Conservation (phyloP, 305 asterid genomes). For the Coffea humblotiana region DNA sequence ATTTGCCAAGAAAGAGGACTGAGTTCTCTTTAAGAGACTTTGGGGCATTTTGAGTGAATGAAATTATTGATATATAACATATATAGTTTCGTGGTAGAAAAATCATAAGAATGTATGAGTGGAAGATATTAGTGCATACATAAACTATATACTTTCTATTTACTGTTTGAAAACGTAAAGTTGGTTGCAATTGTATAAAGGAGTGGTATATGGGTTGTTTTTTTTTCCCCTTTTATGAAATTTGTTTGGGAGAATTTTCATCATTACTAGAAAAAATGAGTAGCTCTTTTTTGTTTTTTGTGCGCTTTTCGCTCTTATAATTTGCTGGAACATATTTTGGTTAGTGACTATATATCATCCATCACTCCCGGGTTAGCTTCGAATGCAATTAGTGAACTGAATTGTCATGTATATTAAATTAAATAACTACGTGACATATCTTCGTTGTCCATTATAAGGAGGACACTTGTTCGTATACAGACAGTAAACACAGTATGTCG, state of each 20-base stretch:
- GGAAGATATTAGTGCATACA: not conserved
- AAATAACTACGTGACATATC: not conserved
- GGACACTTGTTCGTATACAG: too few species aligned
- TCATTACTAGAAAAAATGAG: not conserved
- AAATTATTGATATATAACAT: not conserved
- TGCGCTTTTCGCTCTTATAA: not conserved
- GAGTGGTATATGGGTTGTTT: conserved; percentile 11
- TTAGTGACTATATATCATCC: not conserved
- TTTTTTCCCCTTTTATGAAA: not conserved
- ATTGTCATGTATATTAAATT: not conserved
- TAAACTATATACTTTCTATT: not conserved
- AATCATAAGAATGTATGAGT: not conserved
- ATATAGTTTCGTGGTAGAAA: not conserved
- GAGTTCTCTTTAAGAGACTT: conserved; percentile 55
- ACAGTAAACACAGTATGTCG: too few species aligned
- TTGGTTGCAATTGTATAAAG: conserved; percentile 12
- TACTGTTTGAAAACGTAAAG: conserved; percentile 2
- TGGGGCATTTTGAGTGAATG: conserved; percentile 37
- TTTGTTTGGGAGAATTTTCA: not conserved
- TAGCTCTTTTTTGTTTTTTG: too few species aligned
- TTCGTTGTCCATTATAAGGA: not conserved
- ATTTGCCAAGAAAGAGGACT: conserved; percentile 47
- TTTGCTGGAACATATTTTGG: not conserved
- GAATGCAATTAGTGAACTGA: not conserved
- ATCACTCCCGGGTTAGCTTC: not conserved